phyloP scores from a whole-genome alignment of 2,329 filamentous ascomycete species.

The Aspergillaceae sp. region DNA sequence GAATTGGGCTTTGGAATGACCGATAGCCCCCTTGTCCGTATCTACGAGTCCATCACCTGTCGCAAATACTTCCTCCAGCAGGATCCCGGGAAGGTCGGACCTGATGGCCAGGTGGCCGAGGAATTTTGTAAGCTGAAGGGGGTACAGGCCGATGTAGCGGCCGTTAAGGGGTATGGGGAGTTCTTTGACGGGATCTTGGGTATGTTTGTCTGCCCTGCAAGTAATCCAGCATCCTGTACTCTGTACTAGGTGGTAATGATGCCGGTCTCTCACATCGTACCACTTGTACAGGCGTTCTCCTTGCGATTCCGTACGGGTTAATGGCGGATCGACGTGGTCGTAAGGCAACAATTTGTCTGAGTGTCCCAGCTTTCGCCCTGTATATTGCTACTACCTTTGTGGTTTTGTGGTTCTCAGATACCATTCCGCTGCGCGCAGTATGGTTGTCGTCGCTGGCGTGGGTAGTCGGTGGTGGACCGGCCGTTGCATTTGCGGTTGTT shows the following conservation, averaged over 20 bases:
- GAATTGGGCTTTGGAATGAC: conserved; percentile 40
- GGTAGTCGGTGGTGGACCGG: conserved; percentile 40
- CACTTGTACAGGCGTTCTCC: conserved; percentile 28
- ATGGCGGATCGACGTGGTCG: conserved; percentile 42
- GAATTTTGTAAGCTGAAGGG: conserved; percentile 42
- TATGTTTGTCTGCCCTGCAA: conserved; percentile 3
- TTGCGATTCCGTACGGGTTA: conserved; percentile 43
- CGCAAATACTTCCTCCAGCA: conserved; percentile 35
- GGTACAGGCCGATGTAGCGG: conserved; percentile 42
- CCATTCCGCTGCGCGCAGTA: conserved; percentile 38
- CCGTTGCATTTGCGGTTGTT: conserved; percentile 40
- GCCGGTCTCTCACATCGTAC: background rate
- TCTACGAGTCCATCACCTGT: conserved; percentile 44
- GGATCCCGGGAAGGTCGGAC: conserved; percentile 36
- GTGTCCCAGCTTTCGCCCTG: conserved; percentile 34
- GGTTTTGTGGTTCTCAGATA: conserved; percentile 31
- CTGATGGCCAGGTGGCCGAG: conserved; percentile 38
- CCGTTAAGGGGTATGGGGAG: conserved; percentile 43
- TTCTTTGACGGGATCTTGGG: conserved; percentile 39
- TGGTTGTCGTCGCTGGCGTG: conserved; percentile 42
- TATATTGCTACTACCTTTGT: conserved; percentile 24
- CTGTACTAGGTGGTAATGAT: background rate
- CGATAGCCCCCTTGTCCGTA: conserved; percentile 38
- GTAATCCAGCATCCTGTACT: background rate
- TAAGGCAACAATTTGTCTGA: conserved; percentile 37